Conservation (phyloP, 1,284 basidiomycete species). For the Apiotrichum domesticum region DNA sequence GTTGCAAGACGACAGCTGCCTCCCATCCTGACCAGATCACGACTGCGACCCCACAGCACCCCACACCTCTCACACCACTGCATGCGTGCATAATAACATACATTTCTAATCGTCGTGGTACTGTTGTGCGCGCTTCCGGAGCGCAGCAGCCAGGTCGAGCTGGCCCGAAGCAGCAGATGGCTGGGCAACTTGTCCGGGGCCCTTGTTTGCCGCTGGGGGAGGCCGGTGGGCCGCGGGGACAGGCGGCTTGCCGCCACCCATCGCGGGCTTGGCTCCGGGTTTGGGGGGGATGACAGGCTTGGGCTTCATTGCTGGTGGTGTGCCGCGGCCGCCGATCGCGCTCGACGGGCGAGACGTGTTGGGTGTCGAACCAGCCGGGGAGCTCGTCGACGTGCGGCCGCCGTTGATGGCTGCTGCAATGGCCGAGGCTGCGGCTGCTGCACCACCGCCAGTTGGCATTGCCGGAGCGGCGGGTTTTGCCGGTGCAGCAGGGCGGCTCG, state of each 20-base stretch:
- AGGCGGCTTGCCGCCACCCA: constrained; percentile 25
- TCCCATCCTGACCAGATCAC: no score
- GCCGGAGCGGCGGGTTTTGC: constrained; percentile 38
- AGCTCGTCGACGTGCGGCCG: constrained; percentile 4
- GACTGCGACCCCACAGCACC: no score
- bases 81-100: constrained; percentile 2
- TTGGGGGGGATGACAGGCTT: constrained; percentile 48
- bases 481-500: constrained; percentile 50
- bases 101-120: constrained; percentile 15
- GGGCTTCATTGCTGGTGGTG: constrained; percentile 48
- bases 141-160: constrained; percentile 67
- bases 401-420: constrained; percentile 12
- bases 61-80: not conserved
- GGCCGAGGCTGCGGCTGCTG: constrained; percentile 8
- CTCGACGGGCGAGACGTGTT: constrained; percentile 54
- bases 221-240: constrained; percentile 30
- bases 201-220: constrained; percentile 24
- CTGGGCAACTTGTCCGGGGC: constrained; percentile 41
- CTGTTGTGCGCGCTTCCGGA: constrained; percentile 24
- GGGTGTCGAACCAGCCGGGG: constrained; percentile 51
- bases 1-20: no score
- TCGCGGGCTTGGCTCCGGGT: constrained; percentile 39
- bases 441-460: constrained; percentile 32
- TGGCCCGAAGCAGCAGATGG: constrained; percentile 56
- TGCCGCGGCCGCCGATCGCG: constrained; percentile 30